Base-by-base conservation (phyloP, 768 basidiomycete species). In the Agrocybe pediades region DNA sequence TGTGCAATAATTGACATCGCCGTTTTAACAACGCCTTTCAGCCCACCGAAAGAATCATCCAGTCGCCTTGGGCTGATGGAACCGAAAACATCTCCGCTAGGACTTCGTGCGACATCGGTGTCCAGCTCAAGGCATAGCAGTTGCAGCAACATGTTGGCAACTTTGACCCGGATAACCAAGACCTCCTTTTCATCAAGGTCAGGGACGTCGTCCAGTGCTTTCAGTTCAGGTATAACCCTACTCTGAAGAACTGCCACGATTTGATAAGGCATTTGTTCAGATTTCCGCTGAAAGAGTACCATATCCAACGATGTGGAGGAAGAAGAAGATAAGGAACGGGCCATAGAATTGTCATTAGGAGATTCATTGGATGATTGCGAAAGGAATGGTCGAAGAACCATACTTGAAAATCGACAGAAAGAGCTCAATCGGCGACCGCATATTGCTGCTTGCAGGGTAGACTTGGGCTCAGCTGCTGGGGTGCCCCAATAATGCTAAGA, bases 401-500 rank as follows among this genome's bases (percentile, higher is more conserved):
- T 64, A 67, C 42, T 71, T 60, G 64, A 79, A 74, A 41, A 65
- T 65, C 60, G 58, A 47, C 71, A 71, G 41, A 75, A 68, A 16
- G 60, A 57, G 30, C 65, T 69, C 13, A 88, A 62, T 50, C 78
- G 82, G 17, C 81, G 76, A 20, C 71, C 67, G 48, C 80, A 74
- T 25, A 86, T 77, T 3, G 74, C 68, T 6, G 71, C 68, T 19
- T 80, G 68, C 4, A 85, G 63, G 2, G 80, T 73, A 4, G 81
- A 80, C 29, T 75, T 71, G 5, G 62, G 56, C 17, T 68, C 55
- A 3, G 65, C 61, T 17, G 68, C 61, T n/a, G 67, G 64, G 5
- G 66, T 60, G 9, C 74, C 68, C 84, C 85, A 85, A 62, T 79
- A 78, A 56, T 78, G 71, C 80, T 85, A 56, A 41, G 45, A 45